Base-by-base conservation (phyloP, 352 stramenopile species). In the Peronospora farinosa region DNA sequence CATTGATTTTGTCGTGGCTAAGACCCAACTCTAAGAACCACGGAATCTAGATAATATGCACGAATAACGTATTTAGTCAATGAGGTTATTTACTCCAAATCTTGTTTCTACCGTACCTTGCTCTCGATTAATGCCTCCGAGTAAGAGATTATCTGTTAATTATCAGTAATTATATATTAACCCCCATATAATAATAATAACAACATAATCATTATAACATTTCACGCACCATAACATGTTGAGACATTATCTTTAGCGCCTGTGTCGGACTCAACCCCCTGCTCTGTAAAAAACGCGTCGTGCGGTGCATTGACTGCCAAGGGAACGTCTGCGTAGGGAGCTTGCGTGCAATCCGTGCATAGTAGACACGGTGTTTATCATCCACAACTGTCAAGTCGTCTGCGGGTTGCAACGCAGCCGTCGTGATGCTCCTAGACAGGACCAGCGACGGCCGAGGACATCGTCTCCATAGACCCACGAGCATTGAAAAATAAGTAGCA, bases 331-430 rank as follows among this genome's bases (percentile, higher is more conserved):
- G 35, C n/a, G 38, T 27, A 30, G 50, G 57, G 21, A 61, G 49
- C 42, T 81, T 81, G 32, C 65, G 60, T 19, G 42, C 51, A 40
- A 81, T 74, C 25, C 70, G 70, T 28, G 40, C 66, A 44, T 72
- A 76, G 32, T 53, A 73, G 55, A 43, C 11, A 17, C 40, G 57
- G 23, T 57, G 32, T 41, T 61, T 40, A 40, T 46, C 17, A 4
- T 40, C 43, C 3, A 8, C 25, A 13, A 33, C 40, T 1, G 41
- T 27, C 7, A 17, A 38, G 10, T 41, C 32, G 5, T 36, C 32
- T 11, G 42, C 9, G 9, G 33, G n/a, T n/a, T 32, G 37, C 10
- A 51, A 28, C 36, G 65, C 21, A 11, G 49, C 19, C 1, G 47
- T 23, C 28, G 40, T 5, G 11, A 57, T 63, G 31, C 33, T 45